Conservation (phyloP, 2,329 filamentous ascomycete genomes). For the Alternaria solani region DNA sequence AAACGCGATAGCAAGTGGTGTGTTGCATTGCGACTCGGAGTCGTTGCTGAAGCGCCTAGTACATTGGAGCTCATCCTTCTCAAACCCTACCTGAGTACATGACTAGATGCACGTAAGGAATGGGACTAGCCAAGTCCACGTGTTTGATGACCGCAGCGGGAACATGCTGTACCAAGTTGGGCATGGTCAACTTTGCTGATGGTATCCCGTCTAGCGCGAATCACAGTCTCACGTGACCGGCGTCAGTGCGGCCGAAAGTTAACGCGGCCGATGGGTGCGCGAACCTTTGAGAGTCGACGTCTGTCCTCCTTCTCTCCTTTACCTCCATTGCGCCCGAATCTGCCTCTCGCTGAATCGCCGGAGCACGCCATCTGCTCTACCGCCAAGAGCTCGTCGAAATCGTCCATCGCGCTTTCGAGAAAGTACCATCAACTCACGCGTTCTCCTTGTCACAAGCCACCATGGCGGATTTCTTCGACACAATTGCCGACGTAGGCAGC, state of each 20-base stretch:
- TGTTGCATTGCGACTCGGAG: neutral
- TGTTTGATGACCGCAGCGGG: constrained; percentile 4
- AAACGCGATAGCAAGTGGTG: neutral
- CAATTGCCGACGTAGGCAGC: constrained; percentile 83
- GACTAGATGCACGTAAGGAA: neutral
- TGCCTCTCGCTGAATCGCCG: constrained; percentile 26
- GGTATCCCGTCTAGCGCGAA: constrained; percentile 15
- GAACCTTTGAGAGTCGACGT: constrained; percentile 26
- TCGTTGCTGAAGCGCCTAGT: neutral
- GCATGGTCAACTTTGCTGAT: constrained; percentile 4
- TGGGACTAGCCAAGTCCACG: neutral
- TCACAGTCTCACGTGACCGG: constrained; percentile 16
- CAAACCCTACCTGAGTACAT: neutral
- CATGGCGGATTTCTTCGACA: constrained; percentile 73
- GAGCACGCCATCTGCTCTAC: constrained; percentile 16
- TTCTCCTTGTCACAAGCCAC: constrained; percentile 38
- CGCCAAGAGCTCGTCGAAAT: constrained; percentile 18
- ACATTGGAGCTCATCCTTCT: neutral
- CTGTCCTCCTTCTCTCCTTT: constrained; percentile 27
- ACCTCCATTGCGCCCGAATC: constrained; percentile 24
- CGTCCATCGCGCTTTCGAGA: constrained; percentile 13
- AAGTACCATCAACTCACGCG: constrained; percentile 27
- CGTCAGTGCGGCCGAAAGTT: constrained; percentile 29
- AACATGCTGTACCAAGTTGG: constrained; percentile 7
- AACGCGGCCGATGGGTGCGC: constrained; percentile 30